Evolutionary conservation across 768 basidiomycete genomes (phyloP), one percentile per base, ranked within the genome.

Genomic region (Peribolospora kevripleyi): DNA sequence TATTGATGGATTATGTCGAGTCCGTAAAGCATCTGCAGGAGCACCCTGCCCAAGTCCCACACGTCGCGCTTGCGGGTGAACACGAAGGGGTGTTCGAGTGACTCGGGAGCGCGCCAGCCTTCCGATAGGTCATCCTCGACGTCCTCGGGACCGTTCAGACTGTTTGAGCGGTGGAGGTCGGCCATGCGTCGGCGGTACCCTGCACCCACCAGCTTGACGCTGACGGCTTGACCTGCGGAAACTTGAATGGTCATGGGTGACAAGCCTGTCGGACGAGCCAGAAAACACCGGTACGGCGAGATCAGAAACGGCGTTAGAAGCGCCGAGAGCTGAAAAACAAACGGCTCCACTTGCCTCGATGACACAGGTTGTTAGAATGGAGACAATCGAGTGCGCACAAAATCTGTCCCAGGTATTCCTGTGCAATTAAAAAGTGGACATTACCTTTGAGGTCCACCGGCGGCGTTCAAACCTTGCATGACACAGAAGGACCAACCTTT

Each of bases 11-110:
- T 25, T 25, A 25, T 25, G 25, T 25, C 25, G 25, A 25, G 25
- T 25, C 88, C 88, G n/a, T 79, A 68, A 9, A 91, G 66, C 83
- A 91, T 85, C 67, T 90, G 84, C 52, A 87, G 62, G 45, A 88
- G 69, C 2, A 86, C 73, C 37, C 90, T 74, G 0, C 83, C 87
- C 0, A 79, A 76, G 48, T 76, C 74, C 68, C 88, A 86, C 7
- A 91, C 78, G 62, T 93, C 88, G 39, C 87, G 74, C 46, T 76
- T 72, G 46, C 74, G 76, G 7, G 82, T 81, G 64, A 88, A 88
- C 0, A 75, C 63, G n/a, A 85, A 71, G 0, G 80, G 79, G 37
- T 82, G 81, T 45, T 84, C 81, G 49, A 81, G 73, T 46, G 79
- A 79, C 52, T 90, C 88, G 57, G 76, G 77, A 0, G 73, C 62